Evolutionary conservation across 352 stramenopile genomes (phyloP).

Genomic region (Phytophthora tentaculata): DNA sequence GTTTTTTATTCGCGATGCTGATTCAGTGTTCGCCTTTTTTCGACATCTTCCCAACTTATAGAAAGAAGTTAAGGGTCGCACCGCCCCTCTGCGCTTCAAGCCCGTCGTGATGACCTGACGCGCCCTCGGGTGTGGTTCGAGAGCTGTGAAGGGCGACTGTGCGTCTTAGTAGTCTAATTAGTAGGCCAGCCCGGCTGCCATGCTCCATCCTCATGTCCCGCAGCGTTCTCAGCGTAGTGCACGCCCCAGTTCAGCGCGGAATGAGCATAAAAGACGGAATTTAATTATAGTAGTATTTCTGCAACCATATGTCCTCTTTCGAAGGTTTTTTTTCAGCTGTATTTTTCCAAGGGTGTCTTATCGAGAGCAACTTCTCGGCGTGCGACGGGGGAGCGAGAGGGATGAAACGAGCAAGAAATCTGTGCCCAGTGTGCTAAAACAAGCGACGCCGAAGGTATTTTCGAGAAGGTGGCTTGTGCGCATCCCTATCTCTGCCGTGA

Average conservation of each 20-base stretch:
- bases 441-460: constrained; percentile 27
- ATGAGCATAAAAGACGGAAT: constrained; percentile 23
- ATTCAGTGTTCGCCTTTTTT: background rate
- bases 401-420: constrained; percentile 4
- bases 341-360: background rate
- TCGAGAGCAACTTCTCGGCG: background rate
- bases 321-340: constrained; percentile 1
- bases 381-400: constrained; percentile 25
- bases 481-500: constrained; percentile 13
- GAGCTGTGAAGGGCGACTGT: constrained; percentile 6
- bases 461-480: constrained; percentile 26
- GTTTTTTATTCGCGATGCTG: background rate
- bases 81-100: constrained; percentile 17
- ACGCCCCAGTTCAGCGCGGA: constrained; percentile 36
- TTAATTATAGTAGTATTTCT: constrained; percentile 45
- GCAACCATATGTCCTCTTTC: constrained; percentile 23
- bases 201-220: constrained; percentile 12
- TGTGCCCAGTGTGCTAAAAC: constrained; percentile 30
- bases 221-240: constrained; percentile 40
- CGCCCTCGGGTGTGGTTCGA: background rate
- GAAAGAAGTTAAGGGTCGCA: constrained; percentile 27
- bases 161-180: constrained; percentile 32
- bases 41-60: constrained; percentile 18
- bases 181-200: constrained; percentile 11
- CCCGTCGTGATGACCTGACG: constrained; percentile 2